A percentile compares a stretch with the other conserved stretches of the same genome.
Conservation (phyloP, 1,284 basidiomycete species). For the Rhodotorula sp. region DNA sequence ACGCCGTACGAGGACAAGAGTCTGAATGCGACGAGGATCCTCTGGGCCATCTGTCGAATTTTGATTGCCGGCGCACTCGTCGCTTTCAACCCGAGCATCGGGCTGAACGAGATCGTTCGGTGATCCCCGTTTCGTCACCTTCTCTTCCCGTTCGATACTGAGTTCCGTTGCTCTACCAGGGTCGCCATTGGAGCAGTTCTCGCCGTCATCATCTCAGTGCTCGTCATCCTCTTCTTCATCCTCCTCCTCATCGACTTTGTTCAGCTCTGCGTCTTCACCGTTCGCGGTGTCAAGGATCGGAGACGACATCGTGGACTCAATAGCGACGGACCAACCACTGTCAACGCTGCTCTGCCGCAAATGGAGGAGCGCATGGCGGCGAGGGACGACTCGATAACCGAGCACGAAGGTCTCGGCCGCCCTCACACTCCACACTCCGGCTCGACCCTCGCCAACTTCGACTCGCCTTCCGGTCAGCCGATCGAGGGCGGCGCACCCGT, state of each 20-base stretch:
- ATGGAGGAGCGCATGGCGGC: not conserved
- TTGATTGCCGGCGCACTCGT: constrained; percentile 64
- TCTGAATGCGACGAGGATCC: constrained; percentile 55
- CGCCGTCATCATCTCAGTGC: constrained; percentile 49
- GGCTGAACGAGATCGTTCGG: constrained; percentile 60
- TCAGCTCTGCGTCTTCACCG: constrained; percentile 20
- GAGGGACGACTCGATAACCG: not conserved
- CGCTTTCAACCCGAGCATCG: constrained; percentile 63
- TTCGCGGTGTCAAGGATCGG: constrained; percentile 21
- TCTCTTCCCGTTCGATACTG: not conserved
- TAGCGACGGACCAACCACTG: too few species aligned
- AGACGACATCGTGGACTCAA: not conserved
- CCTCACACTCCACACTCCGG: not conserved
- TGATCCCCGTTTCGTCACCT: constrained; percentile 1
- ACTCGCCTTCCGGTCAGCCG: too few species aligned
- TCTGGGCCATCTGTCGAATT: constrained; percentile 63
- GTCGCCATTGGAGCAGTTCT: constrained; percentile 67
- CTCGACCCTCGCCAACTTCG: not conserved
- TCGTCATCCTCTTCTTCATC: constrained; percentile 44
- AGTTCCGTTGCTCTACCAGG: constrained; percentile 53
- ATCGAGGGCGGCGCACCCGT: not conserved
- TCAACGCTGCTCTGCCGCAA: not conserved
- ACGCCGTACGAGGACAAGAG: constrained; percentile 55
- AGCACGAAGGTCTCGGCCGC: not conserved
- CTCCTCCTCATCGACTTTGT: constrained; percentile 44